Percentiles rank a stretch among this genome's conserved stretches.
phyloP scores from a whole-genome alignment of 73 alveolate genomes.

The Strombidium stylifer region DNA sequence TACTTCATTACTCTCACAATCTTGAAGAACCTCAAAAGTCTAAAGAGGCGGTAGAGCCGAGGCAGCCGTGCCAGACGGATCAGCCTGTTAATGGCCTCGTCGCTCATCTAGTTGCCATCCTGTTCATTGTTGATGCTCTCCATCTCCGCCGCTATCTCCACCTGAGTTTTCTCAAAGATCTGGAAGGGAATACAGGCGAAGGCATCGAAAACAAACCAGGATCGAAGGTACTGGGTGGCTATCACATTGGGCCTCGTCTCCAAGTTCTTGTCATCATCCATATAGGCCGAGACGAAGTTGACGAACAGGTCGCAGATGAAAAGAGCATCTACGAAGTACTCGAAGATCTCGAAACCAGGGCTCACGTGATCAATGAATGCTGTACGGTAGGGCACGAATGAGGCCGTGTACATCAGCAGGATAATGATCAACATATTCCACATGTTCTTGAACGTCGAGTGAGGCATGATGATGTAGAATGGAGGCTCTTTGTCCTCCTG shows the following conservation, averaged over 20 bases:
- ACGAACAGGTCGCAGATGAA: slow-evolving; percentile 45
- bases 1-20: slow-evolving; percentile 7
- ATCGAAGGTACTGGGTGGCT: slow-evolving; percentile 19
- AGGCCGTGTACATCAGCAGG: slow-evolving; percentile 68
- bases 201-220: slow-evolving; percentile 60
- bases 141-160: neutral
- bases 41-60: slow-evolving; percentile 52
- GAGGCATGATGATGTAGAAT: slow-evolving; percentile 26
- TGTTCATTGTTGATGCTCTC: neutral
- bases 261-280: slow-evolving; percentile 34
- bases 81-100: slow-evolving; percentile 17
- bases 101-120: neutral
- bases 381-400: slow-evolving; percentile 66
- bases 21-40: slow-evolving; percentile 47
- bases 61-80: slow-evolving; percentile 60
- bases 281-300: slow-evolving; percentile 48
- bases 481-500: slow-evolving; percentile 34
- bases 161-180: slow-evolving; percentile 38
- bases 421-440: slow-evolving; percentile 50
- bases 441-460: slow-evolving; percentile 23
- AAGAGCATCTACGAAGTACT: slow-evolving; percentile 46
- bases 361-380: slow-evolving; percentile 63
- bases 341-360: slow-evolving; percentile 31
- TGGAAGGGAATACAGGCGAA: slow-evolving; percentile 58
- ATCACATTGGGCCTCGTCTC: slow-evolving; percentile 22